Evolutionary conservation across 2,329 filamentous ascomycete species (phyloP), one percentile per base, ranked within the genome.

Genomic region (Fusarium chlamydosporum): DNA sequence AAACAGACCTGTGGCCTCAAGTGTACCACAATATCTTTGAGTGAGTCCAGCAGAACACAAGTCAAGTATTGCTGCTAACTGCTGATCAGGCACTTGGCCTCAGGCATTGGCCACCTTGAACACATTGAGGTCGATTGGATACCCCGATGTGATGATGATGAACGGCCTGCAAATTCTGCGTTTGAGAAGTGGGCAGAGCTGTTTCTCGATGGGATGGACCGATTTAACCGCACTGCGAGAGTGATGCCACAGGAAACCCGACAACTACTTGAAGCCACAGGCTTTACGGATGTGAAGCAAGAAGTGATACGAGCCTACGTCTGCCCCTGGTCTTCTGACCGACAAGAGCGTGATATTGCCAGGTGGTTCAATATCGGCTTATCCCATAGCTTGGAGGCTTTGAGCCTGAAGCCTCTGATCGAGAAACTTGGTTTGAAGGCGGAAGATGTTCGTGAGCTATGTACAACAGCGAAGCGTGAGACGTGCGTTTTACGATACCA

Each of bases 81-180:
- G 27, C 31, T 46, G 29, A 40, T 40, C 47, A 93, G 91, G 54
- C 92, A 96, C 75, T 84, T 97, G 27, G 89, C 89, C 72, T 93
- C 93, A 2, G 90, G 90, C 2, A 85, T 82, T 40, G 95, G 94
- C 55, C 87, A 85, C 76, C 85, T 97, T 56, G 94, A 98, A 79
- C 93, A 97, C 71, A 88, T 97, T 47, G 95, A 98, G 77, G 91
- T 98, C 56, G 93, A 98, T 78, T 92, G 92, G 79, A 83, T 86
- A 47, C 93, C 93, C 18, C 88, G 88, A 52, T 91, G 89, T 74
- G 90, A 93, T 67, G 88, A 92, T 72, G 84, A 85, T 35, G 87
- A 88, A 1, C 79, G 92, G 15, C 83, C 86, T 12, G 69, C 79
- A 6, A 80, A 87, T 37, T 88, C 90, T 9, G 82, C 84, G 29